A percentile compares a stretch with the other conserved stretches of the same genome.
Conservation (phyloP, 257 asterid genomes). For the Cordia subcordata region DNA sequence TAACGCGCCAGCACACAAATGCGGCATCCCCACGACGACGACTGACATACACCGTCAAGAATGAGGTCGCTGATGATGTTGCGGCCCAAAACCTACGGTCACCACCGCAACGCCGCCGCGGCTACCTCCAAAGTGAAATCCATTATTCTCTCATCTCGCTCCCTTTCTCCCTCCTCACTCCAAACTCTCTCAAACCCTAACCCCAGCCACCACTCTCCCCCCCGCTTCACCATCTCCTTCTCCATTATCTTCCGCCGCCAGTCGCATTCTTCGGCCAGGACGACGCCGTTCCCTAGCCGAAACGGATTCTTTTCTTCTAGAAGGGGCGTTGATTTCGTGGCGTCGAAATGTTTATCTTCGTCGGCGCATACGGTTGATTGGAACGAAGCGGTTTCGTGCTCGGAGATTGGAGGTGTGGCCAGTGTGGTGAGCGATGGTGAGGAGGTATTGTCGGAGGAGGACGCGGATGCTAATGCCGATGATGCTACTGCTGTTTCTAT, state of each 20-base stretch:
- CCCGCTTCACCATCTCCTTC: conserved; percentile 2
- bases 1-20: background rate
- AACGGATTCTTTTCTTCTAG: conserved; percentile 19
- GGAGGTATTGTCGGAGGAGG: conserved; percentile 34
- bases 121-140: background rate
- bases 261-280: conserved; percentile 1
- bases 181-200: conserved; percentile 6
- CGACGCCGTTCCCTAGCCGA: background rate
- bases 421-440: conserved; percentile 16
- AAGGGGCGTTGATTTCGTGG: conserved; percentile 23
- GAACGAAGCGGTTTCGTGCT: conserved; percentile 38
- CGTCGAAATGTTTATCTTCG: conserved; percentile 44
- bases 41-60: background rate
- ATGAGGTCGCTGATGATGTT: background rate
- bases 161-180: background rate
- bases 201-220: conserved; percentile 1
- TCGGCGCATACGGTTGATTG: conserved; percentile 37
- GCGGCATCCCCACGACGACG: background rate
- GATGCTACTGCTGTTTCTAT: conserved; percentile 37
- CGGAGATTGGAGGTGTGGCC: conserved; percentile 30
- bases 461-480: conserved; percentile 26
- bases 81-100: background rate
- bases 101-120: background rate
- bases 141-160: background rate
- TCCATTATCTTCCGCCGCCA: conserved; percentile 13